Evolutionary conservation across 1,139 yeast genomes (phyloP).

Genomic region (Yamadazyma diddensiae): DNA sequence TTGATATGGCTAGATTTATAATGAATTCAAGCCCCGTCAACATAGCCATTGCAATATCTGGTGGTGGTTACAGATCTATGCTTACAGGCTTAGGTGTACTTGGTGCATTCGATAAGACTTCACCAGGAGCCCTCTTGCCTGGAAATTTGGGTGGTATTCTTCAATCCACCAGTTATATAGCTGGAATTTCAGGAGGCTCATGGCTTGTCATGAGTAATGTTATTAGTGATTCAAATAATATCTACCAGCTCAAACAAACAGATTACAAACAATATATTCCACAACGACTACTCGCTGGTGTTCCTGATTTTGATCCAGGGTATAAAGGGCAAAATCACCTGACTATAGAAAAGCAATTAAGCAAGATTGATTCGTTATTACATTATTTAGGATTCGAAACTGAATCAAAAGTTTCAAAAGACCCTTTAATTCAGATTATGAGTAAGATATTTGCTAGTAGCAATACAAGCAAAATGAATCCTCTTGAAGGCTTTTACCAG

Average conservation of each 20-base stretch:
- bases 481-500: conserved; percentile 7
- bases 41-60: conserved; percentile 62
- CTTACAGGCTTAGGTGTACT: conserved; percentile 63
- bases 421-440: no score
- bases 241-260: conserved; percentile 28
- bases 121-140: conserved; percentile 21
- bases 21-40: conserved; percentile 24
- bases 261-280: conserved; percentile 1
- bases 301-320: conserved; percentile 45
- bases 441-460: no score
- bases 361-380: background rate
- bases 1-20: conserved; percentile 25
- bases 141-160: conserved; percentile 45
- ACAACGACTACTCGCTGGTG: conserved; percentile 49
- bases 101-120: conserved; percentile 49
- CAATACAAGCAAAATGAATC: background rate
- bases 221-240: conserved; percentile 44
- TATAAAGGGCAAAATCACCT: conserved; percentile 7
- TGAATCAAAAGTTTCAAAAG: conserved; percentile 4
- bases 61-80: conserved; percentile 75
- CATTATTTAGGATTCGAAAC: conserved; percentile 26
- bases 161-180: conserved; percentile 52
- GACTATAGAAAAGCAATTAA: background rate
- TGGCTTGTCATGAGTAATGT: conserved; percentile 56
- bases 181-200: conserved; percentile 72